phyloP scores from a whole-genome alignment of 768 basidiomycete species.

The Gelatoporia subvermispora region DNA sequence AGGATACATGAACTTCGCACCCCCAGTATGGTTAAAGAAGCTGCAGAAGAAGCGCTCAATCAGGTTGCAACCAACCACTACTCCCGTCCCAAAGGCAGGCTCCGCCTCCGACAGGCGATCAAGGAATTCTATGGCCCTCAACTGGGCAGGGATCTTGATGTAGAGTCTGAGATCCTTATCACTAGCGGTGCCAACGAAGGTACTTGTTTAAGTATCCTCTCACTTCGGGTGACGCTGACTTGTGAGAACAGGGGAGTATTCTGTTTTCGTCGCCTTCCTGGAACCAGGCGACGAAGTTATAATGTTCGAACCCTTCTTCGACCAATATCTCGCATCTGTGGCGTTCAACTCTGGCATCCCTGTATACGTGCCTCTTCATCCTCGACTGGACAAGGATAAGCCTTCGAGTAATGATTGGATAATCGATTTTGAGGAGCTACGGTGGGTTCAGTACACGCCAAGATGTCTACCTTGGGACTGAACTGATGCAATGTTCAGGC shows the following conservation, averaged over 20 bases:
- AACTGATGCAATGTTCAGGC: constrained; percentile 40
- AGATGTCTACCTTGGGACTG: too few relatives aligned
- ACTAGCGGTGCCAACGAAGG: constrained; percentile 98
- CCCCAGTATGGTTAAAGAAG: constrained; percentile 73
- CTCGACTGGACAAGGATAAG: constrained; percentile 46
- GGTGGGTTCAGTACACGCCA: constrained; percentile 41
- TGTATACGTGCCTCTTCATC: constrained; percentile 92
- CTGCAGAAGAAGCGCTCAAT: constrained; percentile 63
- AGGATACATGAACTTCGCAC: constrained; percentile 85
- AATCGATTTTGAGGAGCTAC: constrained; percentile 82
- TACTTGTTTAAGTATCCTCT: constrained; percentile 20
- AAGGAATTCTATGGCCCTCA: constrained; percentile 71
- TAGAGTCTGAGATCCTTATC: constrained; percentile 85
- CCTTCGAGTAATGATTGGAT: constrained; percentile 76
- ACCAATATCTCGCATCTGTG: constrained; percentile 88
- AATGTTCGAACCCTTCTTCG: constrained; percentile 97
- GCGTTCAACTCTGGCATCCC: constrained; percentile 91
- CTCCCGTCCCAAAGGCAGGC: constrained; percentile 85
- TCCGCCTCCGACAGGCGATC: constrained; percentile 83
- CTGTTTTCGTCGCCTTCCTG: constrained; percentile 86
- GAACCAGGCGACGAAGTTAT: constrained; percentile 95
- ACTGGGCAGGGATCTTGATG: constrained; percentile 68
- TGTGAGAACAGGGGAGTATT: constrained; percentile 69
- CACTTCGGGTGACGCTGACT: background rate
- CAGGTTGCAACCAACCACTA: constrained; percentile 72